Base-by-base conservation (phyloP, 768 basidiomycete genomes). In the Suillus fuscotomentosus region DNA sequence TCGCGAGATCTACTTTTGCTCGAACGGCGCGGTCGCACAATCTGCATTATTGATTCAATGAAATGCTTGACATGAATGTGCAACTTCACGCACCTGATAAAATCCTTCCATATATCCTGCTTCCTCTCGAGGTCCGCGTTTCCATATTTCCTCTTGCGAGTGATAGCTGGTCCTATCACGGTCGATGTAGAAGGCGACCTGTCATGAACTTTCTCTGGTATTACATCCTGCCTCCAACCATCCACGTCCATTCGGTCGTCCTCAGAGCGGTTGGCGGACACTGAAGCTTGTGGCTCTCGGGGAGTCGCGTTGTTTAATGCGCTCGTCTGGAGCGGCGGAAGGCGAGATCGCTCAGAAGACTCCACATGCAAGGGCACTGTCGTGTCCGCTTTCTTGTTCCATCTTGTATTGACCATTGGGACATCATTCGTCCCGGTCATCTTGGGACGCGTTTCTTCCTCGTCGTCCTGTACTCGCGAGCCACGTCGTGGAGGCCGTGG, bases 21-120 rank as follows among this genome's bases (percentile, higher is more conserved):
- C 76, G 68, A 63, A 76, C 70, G 3, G 69, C 71, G 55, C 75
- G 76, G 39, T 77, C 75, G 70, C 68, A 76, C 3, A 65, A 39
- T 65, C 75, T 76, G 66, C 24, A 50, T 47, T 24, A 63, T 43
- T 9, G 34, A 13, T 34, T 66, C 14, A 69, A 61, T 39, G n/a
- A 27, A 31, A 13, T 3, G 7, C 9, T 27, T 38, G 41, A 45
- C 31, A 24, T 34, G 45, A 2, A 41, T 48, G 39, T 53, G 11
- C 27, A 43, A 61, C 20, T 59, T n/a, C 2, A 63, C 76, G 9
- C 64, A 76, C 75, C 69, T 76, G 60, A 73, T 20, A 57, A 73
- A 75, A 62, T 76, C 75, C 47, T 67, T 77, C 10, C 76, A 73
- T 13, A 63, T 13, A 10, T 73, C 71, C 27, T 60, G 5, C 48